phyloP scores from a whole-genome alignment of 2,329 filamentous ascomycete species.

The Curvularia eragrostidis region DNA sequence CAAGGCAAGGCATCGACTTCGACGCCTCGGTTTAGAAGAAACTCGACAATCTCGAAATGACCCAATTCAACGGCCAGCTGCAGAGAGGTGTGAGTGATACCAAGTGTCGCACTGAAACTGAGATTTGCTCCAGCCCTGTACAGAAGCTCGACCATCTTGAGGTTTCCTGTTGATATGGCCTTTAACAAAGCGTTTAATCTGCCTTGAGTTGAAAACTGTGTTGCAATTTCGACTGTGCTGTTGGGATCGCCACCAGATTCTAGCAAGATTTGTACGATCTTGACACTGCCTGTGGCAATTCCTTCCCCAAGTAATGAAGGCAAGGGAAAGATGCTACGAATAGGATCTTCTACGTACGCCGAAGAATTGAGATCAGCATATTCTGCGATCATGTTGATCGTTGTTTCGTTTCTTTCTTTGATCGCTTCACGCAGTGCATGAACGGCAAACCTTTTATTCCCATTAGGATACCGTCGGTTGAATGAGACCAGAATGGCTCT shows the following conservation, averaged over 20 bases:
- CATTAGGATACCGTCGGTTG: neutral
- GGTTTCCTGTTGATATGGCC: constrained; percentile 1
- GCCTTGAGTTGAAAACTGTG: neutral
- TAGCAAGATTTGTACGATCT: neutral
- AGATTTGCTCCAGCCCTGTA: neutral
- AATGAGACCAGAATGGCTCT: neutral
- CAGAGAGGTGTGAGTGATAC: constrained; percentile 15
- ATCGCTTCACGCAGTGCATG: neutral
- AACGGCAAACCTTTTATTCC: neutral
- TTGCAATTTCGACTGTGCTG: neutral
- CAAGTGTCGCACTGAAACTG: constrained; percentile 7
- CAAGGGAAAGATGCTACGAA: no score
- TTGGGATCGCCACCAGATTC: neutral
- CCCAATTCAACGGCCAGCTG: constrained; percentile 17
- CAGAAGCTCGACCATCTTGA: neutral
- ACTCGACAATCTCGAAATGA: constrained; percentile 13
- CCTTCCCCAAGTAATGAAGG: neutral
- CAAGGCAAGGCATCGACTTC: constrained; percentile 7
- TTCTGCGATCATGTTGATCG: neutral
- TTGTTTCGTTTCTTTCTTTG: neutral
- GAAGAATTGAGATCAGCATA: neutral
- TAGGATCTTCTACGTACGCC: accelerated
- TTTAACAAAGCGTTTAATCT: neutral
- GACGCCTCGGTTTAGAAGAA: constrained; percentile 5
- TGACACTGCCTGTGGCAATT: neutral